These are phyloP conservation scores for Durusdinium trenchii DNA, from an alignment of 73 alveolate species.

Conservation along the genomic window DNA sequence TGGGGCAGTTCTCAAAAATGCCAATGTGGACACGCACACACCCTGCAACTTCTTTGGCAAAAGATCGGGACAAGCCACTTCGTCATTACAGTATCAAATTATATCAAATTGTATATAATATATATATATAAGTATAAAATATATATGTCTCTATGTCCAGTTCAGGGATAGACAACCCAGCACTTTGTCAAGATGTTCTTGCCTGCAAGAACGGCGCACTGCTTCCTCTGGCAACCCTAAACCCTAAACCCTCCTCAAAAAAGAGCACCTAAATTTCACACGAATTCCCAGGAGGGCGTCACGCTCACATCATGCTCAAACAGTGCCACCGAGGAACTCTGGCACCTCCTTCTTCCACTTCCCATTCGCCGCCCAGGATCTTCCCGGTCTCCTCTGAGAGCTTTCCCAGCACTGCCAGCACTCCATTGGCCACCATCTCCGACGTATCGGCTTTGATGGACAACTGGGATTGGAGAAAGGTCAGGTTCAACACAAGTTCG, in stretches of 20 bases:
- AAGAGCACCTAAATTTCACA: too few relatives aligned
- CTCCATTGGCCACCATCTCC: constrained; percentile 35
- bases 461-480: not conserved
- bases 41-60: too few relatives aligned
- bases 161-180: too few relatives aligned
- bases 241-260: not conserved
- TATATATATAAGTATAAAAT: too few relatives aligned
- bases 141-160: too few relatives aligned
- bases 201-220: too few relatives aligned
- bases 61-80: too few relatives aligned
- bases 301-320: not conserved
- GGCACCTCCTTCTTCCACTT: constrained; percentile 80
- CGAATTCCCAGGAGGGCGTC: too few relatives aligned
- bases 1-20: not conserved
- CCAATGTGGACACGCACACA: not conserved
- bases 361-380: constrained; percentile 79
- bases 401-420: constrained; percentile 39
- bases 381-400: constrained; percentile 43
- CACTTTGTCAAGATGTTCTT: too few relatives aligned
- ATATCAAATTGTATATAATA: too few relatives aligned
- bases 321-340: not conserved
- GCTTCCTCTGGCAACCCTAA: not conserved
- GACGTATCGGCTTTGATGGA: constrained; percentile 14
- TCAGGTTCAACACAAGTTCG: too few relatives aligned
- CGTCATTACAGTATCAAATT: too few relatives aligned